A percentile compares a stretch with the other conserved stretches of the same genome.
phyloP scores from a whole-genome alignment of 1,139 yeast genomes.

The Lodderomyces pseudojiufengensis region DNA sequence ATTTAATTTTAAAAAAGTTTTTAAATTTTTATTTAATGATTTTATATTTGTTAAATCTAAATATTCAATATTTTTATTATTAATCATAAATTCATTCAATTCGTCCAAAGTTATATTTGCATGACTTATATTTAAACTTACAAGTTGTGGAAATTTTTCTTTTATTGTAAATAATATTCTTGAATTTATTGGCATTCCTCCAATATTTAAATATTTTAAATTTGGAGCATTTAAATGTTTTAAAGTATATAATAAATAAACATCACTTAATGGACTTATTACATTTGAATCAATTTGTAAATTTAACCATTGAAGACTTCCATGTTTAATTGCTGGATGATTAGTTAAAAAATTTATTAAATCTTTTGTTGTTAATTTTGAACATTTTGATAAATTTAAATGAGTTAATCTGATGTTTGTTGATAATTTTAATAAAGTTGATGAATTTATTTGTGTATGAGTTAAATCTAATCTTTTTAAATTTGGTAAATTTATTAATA shows the following conservation, averaged over 20 bases:
- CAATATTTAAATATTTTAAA: conserved; percentile 60
- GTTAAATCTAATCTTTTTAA: conserved; percentile 72
- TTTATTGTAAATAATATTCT: conserved; percentile 55
- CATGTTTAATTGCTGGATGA: conserved; percentile 64
- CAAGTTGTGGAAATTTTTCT: conserved; percentile 50
- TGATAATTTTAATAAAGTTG: conserved; percentile 49
- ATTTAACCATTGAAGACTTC: conserved; percentile 69
- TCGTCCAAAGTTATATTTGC: conserved; percentile 47
- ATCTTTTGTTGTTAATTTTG: conserved; percentile 70
- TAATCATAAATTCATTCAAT: conserved; percentile 45
- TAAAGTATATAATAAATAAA: conserved; percentile 55
- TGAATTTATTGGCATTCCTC: conserved; percentile 67
- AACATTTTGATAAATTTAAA: conserved; percentile 74
- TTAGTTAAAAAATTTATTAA: conserved; percentile 65
- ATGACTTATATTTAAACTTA: conserved; percentile 62
- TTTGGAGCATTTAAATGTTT: conserved; percentile 51
- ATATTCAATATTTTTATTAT: conserved; percentile 22
- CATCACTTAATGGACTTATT: conserved; percentile 57
- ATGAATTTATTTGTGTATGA: conserved; percentile 72
- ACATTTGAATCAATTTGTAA: conserved; percentile 71
- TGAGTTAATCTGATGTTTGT: conserved; percentile 62
- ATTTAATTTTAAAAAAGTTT: conserved; percentile 24
- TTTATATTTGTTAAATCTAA: conserved; percentile 42
- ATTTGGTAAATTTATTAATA: conserved; percentile 56
- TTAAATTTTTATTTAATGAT: conserved; percentile 21